These are phyloP conservation scores for Macrophomina phaseolina DNA, from an alignment of 2,329 filamentous ascomycete genomes.

Conservation along the genomic window DNA sequence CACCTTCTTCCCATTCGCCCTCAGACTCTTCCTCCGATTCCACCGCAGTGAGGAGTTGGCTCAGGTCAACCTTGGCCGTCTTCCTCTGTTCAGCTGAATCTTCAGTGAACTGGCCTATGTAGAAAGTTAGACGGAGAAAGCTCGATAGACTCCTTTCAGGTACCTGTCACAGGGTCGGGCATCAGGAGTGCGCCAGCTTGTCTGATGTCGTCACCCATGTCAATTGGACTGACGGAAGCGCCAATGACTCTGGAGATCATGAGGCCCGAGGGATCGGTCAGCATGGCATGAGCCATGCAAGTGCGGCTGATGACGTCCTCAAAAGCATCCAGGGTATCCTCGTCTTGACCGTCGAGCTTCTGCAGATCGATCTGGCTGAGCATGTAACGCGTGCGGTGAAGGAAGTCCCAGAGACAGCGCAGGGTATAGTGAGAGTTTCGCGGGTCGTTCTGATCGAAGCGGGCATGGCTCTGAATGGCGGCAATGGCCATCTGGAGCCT, in stretches of 20 bases:
- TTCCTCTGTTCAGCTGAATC: constrained; percentile 3
- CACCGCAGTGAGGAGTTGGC: not conserved
- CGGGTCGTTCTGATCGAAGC: not conserved
- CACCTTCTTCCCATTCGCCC: constrained; percentile 17
- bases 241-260: constrained; percentile 8
- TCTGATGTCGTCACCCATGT: constrained; percentile 5
- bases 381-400: constrained; percentile 1
- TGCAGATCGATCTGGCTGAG: constrained; percentile 2
- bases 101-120: not conserved
- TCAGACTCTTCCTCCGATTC: not conserved
- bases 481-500: constrained; percentile 3
- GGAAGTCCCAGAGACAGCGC: constrained; percentile 9
- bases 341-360: not conserved
- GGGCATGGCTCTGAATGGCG: not conserved
- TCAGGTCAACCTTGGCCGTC: not conserved
- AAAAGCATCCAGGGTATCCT: not conserved
- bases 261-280: constrained; percentile 7
- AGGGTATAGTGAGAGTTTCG: constrained; percentile 9
- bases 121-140: not conserved
- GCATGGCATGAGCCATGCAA: constrained; percentile 7
- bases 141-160: too few relatives aligned
- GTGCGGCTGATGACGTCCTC: constrained; percentile 6
- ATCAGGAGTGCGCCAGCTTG: not conserved
- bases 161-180: constrained; percentile 9
- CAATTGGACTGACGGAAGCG: not conserved